phyloP scores from a whole-genome alignment of 257 asterid genomes.

The Solanum stenotomum region DNA sequence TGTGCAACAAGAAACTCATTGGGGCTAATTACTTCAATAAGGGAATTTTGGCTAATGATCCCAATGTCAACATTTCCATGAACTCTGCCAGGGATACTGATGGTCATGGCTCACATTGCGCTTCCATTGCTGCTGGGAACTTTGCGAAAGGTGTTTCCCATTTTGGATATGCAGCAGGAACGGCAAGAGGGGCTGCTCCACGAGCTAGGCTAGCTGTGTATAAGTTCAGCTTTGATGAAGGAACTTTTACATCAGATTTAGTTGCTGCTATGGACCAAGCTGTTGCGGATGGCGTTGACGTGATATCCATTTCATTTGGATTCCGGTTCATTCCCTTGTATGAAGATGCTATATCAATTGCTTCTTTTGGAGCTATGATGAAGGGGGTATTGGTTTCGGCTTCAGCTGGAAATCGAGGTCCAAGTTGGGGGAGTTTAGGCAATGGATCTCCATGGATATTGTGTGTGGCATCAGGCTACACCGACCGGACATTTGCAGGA shows the following conservation, averaged over 20 bases:
- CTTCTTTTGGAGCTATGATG: neutral
- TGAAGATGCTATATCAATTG: neutral
- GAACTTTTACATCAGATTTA: slow-evolving; percentile 4
- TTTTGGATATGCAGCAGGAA: slow-evolving; percentile 9
- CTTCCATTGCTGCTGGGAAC: neutral
- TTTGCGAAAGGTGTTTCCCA: neutral
- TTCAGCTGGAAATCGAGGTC: neutral
- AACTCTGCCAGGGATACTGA: slow-evolving; percentile 5
- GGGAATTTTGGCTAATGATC: slow-evolving; percentile 11
- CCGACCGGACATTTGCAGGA: neutral
- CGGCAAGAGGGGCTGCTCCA: neutral
- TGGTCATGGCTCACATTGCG: neutral
- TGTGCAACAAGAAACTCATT: slow-evolving; percentile 17
- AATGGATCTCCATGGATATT: slow-evolving; percentile 1
- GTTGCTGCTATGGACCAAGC: slow-evolving; percentile 18
- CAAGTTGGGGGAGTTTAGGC: neutral
- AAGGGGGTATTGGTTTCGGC: neutral
- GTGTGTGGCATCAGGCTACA: neutral
- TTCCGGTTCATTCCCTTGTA: neutral
- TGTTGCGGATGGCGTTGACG: slow-evolving; percentile 1
- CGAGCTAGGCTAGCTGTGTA: neutral
- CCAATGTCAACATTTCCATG: slow-evolving; percentile 5
- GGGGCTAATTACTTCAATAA: slow-evolving; percentile 18
- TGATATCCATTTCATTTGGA: neutral
- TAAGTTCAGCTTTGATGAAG: slow-evolving; percentile 1